A percentile compares a stretch with the other conserved stretches of the same genome.
phyloP scores from a whole-genome alignment of 352 stramenopile genomes.

The Phytophthora palmivora region DNA sequence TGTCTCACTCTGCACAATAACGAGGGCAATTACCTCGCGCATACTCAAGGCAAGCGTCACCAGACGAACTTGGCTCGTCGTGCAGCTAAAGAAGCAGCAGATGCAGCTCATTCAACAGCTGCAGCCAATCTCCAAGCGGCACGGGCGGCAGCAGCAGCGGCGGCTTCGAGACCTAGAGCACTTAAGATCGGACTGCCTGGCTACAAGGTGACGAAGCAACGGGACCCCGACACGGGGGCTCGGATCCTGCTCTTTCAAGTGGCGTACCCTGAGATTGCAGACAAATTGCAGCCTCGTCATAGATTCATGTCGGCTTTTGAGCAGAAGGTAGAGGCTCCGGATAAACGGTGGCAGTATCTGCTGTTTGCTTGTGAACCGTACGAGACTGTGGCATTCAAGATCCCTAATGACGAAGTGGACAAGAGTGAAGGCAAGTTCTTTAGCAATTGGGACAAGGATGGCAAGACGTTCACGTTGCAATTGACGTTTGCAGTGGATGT shows the following conservation, averaged over 20 bases:
- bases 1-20: conserved; percentile 99
- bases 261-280: conserved; percentile 96
- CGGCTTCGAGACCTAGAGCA: conserved; percentile 59
- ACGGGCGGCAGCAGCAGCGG: conserved; percentile 47
- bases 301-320: conserved; percentile 99
- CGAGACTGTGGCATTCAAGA: conserved; percentile 99
- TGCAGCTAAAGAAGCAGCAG: conserved; percentile 83
- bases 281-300: conserved; percentile 95
- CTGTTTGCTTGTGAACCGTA: conserved; percentile 99
- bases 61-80: conserved; percentile 96
- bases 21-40: conserved; percentile 99
- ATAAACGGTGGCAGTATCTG: conserved; percentile 97
- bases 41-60: conserved; percentile 99
- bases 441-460: conserved; percentile 97
- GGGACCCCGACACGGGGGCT: conserved; percentile 83
- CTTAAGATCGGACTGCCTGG: conserved; percentile 97
- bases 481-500: conserved; percentile 63
- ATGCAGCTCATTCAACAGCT: conserved; percentile 59
- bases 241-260: conserved; percentile 94
- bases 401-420: conserved; percentile 97
- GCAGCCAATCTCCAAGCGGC: conserved; percentile 46
- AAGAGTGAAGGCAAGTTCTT: conserved; percentile 96
- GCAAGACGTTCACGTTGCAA: conserved; percentile 96
- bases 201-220: conserved; percentile 98
- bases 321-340: conserved; percentile 97